Evolutionary conservation across 805 yeast genomes (phyloP), one percentile per base, ranked within the genome.

Genomic region (Suhomyces pyralidae): DNA sequence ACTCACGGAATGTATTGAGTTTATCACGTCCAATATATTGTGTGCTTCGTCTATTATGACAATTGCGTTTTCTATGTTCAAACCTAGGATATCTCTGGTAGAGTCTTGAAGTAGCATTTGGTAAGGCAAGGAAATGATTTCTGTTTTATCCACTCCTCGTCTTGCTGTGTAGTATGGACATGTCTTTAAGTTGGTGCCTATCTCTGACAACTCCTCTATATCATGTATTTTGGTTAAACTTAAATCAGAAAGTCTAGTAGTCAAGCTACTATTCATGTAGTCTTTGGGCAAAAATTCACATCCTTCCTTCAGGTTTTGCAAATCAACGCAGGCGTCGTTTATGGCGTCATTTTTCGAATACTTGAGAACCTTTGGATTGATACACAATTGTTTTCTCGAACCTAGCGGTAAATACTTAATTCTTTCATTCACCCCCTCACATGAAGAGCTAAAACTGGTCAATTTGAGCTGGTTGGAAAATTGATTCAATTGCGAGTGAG

Each of bases 1-100:
- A 3, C 79, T 67, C 1, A 83, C 77, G 0, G 97, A 89, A 61
- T 86, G 80, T 55, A 93, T 71, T 2, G 86, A 70, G 1, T 85
- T 80, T 2, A 92, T 81, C 0, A 92, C 84, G 58, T 91, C 97
- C 26, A 90, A 64, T 43, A 92, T 70, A 64, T 92, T 92, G 64
- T 92, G 98, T 0, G 97, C 97, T 64, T 92, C 98, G 66, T 92
- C 98, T 25, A 92, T 84, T 5, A 93, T 80, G 0, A 93, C 82
- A 2, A 92, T 79, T 0, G 92, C 77, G 51, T 82, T 80, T 49
- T 79, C 77, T 8, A 92, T 61, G 40, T 84, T 77, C 5, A 92
- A 63, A 1, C 81, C 81, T 43, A 91, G 63, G 0, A 83, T 73
- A 5, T 77, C 76, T 58, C 97, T 74, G 0, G 94, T 72, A 7